Evolutionary conservation across 192 early-diverging fungal species (phyloP).

Genomic region (Linnemannia schmuckeri): DNA sequence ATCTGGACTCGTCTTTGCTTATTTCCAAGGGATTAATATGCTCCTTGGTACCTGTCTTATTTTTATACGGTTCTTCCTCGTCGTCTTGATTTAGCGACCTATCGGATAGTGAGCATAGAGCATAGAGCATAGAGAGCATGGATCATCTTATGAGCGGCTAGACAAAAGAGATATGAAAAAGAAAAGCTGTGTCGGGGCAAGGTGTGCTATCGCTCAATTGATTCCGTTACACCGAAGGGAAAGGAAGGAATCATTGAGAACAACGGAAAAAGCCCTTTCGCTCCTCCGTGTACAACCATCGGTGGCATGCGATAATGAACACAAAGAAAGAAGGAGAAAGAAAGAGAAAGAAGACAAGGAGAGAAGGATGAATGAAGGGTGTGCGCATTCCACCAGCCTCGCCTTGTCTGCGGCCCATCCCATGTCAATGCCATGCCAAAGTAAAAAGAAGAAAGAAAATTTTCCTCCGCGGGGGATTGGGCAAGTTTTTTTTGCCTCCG

Average conservation of each 20-base stretch:
- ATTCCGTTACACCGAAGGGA: background rate
- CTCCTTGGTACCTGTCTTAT: background rate
- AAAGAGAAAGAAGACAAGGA: background rate
- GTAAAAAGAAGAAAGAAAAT: background rate
- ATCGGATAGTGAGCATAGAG: background rate
- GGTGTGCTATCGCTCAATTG: background rate
- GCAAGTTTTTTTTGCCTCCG: background rate
- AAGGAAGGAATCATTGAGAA: background rate
- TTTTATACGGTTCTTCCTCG: background rate
- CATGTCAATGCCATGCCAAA: background rate
- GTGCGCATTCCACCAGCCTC: conserved; percentile 6
- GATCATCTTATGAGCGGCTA: background rate
- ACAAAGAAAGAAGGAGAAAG: background rate
- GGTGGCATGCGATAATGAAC: background rate
- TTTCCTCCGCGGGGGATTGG: background rate
- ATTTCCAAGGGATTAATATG: background rate
- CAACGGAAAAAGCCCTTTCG: background rate
- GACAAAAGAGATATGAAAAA: background rate
- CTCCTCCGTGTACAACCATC: background rate
- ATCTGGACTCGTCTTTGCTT: background rate
- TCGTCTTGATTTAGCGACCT: background rate
- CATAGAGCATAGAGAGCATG: background rate
- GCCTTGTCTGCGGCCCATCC: background rate
- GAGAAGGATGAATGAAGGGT: background rate
- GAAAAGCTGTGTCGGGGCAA: background rate